Evolutionary conservation across 306 rosid genomes (phyloP), one percentile per base, ranked within the genome.

Genomic region (Corylus heterophylla): DNA sequence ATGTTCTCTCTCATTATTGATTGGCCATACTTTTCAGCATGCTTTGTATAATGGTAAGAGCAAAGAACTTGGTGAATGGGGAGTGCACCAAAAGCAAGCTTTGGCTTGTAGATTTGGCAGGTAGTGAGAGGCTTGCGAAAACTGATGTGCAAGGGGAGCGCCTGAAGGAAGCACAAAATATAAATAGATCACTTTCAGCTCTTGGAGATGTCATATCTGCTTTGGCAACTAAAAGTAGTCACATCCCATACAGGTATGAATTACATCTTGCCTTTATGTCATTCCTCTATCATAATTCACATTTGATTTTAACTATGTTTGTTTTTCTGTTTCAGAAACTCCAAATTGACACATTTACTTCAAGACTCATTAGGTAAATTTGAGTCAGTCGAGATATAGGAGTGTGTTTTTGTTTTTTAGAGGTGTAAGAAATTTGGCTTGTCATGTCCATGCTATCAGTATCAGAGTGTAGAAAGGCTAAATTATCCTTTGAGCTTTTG

Each of bases 51-150:
- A 87, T 74, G 87, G 94, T 93, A 62, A 93, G 72, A 78, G 79
- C 97, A 47, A 93, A 93, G 89, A 91, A 93, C 83, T 84, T 91
- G 88, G 69, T 91, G 83, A 93, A 50, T 77, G 92, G 93, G 0
- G 98, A 89, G 75, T 86, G 93, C 74, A 93, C 94, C 74, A 89
- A 85, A 83, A 93, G 98, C 93, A 93, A 88, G 89, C 98, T 93
- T 64, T 93, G 98, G 94, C 92, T 93, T 66, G 98, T 91, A 76
- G 94, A 93, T 86, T 89, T 93, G 89, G 97, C 97, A 56, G 98
- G 98, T 69, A 93, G 98, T 68, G 98, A 93, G 88, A 93, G 98
- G 83, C 92, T 93, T 74, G 93, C 93, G 27, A 93, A 91, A 89
- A 93, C 98, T 75, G 94, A 91, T 2, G 94, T 76, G 54, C 94